These are phyloP conservation scores for Quercus cerris DNA, from an alignment of 306 rosid genomes.

Conservation along the genomic window DNA sequence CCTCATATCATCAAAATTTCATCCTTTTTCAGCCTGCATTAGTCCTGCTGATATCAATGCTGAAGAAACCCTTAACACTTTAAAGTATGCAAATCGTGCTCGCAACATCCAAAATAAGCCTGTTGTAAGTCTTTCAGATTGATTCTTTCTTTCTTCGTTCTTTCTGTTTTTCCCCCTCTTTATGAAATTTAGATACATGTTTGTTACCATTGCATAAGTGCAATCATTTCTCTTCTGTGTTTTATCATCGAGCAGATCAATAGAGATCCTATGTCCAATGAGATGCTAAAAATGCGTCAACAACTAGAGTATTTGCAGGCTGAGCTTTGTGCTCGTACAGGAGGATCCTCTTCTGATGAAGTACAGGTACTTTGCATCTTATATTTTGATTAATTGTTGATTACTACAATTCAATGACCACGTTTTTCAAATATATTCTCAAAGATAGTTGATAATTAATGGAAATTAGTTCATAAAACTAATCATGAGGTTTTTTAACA, in stretches of 20 bases:
- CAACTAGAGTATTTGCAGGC: slow-evolving; percentile 93
- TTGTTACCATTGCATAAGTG: slow-evolving; percentile 18
- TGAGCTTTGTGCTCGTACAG: slow-evolving; percentile 93
- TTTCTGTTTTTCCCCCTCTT: slow-evolving; percentile 5
- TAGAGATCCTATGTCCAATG: slow-evolving; percentile 97
- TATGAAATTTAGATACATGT: slow-evolving; percentile 11
- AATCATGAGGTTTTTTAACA: slow-evolving; percentile 17
- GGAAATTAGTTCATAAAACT: slow-evolving; percentile 9
- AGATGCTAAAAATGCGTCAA: slow-evolving; percentile 98
- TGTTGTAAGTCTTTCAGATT: slow-evolving; percentile 59
- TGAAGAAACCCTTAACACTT: slow-evolving; percentile 98
- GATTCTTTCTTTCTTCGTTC: background rate
- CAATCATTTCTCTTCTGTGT: slow-evolving; percentile 18
- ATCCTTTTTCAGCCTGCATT: slow-evolving; percentile 77
- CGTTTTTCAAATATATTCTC: background rate
- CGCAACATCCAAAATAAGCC: slow-evolving; percentile 98
- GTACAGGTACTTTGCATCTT: slow-evolving; percentile 64
- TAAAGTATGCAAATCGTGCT: slow-evolving; percentile 98
- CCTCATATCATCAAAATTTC: slow-evolving; percentile 18
- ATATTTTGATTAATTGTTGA: background rate
- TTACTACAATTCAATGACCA: background rate
- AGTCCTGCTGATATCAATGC: slow-evolving; percentile 99
- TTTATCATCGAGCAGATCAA: slow-evolving; percentile 54
- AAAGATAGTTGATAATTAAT: slow-evolving; percentile 4
- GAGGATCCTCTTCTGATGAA: slow-evolving; percentile 84